These are phyloP conservation scores for Lentinula raphanica DNA, from an alignment of 768 basidiomycete species.

Conservation along the genomic window DNA sequence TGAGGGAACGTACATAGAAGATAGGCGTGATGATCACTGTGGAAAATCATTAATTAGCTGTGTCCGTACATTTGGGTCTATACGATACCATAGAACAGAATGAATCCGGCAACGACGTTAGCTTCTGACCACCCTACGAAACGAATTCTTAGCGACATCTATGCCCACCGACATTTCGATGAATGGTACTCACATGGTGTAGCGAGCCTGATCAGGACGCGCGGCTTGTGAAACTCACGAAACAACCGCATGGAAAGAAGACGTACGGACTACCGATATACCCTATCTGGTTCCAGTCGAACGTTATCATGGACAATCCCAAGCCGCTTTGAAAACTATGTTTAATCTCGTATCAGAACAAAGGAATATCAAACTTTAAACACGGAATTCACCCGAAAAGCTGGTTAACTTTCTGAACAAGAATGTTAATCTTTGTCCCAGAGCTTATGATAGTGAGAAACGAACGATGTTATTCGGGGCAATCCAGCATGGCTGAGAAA, in stretches of 20 bases:
- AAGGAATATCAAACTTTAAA: not conserved
- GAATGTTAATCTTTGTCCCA: slow-evolving; percentile 1
- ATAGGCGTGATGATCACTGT: slow-evolving; percentile 49
- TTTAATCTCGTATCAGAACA: not conserved
- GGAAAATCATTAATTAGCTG: slow-evolving; percentile 2
- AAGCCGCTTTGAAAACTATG: slow-evolving; percentile 43
- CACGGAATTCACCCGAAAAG: slow-evolving; percentile 42
- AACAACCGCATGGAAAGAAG: no score
- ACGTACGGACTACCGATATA: slow-evolving; percentile 62
- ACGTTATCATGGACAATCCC: slow-evolving; percentile 48
- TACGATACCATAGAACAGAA: slow-evolving; percentile 43
- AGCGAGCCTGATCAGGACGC: slow-evolving; percentile 42
- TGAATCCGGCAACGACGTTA: slow-evolving; percentile 39
- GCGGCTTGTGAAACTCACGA: no score
- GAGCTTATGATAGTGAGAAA: slow-evolving; percentile 11
- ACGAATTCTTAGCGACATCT: not conserved
- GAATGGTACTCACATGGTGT: slow-evolving; percentile 39
- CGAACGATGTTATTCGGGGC: slow-evolving; percentile 51
- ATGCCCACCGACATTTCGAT: not conserved
- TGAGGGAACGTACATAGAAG: slow-evolving; percentile 31
- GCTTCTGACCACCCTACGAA: slow-evolving; percentile 48
- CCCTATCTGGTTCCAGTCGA: slow-evolving; percentile 67
- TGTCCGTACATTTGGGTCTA: no score
- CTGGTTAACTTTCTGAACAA: slow-evolving; percentile 45
- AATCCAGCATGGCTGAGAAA: slow-evolving; percentile 56